Evolutionary conservation across 768 basidiomycete genomes (phyloP), one percentile per base, ranked within the genome.

Genomic region (Boletus tomentosulus): DNA sequence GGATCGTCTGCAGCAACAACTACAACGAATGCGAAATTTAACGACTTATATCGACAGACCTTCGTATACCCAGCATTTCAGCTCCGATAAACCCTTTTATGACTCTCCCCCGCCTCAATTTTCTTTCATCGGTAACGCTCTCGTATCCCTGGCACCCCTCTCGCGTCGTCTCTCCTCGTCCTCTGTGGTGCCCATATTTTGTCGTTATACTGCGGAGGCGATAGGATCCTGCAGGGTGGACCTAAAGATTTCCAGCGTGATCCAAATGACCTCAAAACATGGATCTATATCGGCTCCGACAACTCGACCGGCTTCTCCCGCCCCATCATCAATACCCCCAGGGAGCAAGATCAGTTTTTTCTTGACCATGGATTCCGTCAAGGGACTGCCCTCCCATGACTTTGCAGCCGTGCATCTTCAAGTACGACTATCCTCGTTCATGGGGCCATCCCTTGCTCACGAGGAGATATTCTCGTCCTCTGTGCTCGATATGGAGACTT

Each of bases 181-280:
- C 3, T 84, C 83, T n/a, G 81, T 78, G 0, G 82, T 90, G 15
- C 93, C 94, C 1, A 93, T 99, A 64, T 92, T 92, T 68, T 96
- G 92, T 66, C 84, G 89, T 31, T 96, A 95, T 65, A 97, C 94
- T 1, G 81, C 92, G 45, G 96, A 98, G 66, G 95, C 95, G 2
- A 93, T 98, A 59, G 97, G 96, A 2, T 92, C 92, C 27, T 98
- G 95, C 73, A 84, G 92, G 24, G 78, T 97, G 50, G 85, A 87
- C 59, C 78, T 97, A 71, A 90, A 85, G 71, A 80, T 92, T 42
- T 79, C 88, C 59, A 91, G 84, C 57, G 81, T 89, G 37, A 74
- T 83, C 27, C 66, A 66, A 45, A 68, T 82, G 39, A 76, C 86
- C 2, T 70, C 83, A 7, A 83, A 81, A 70, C 78, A 85, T 65